A percentile compares a stretch with the other conserved stretches of the same genome.
phyloP scores from a whole-genome alignment of 176 grass and related monocot species.

The Ananas comosus region DNA sequence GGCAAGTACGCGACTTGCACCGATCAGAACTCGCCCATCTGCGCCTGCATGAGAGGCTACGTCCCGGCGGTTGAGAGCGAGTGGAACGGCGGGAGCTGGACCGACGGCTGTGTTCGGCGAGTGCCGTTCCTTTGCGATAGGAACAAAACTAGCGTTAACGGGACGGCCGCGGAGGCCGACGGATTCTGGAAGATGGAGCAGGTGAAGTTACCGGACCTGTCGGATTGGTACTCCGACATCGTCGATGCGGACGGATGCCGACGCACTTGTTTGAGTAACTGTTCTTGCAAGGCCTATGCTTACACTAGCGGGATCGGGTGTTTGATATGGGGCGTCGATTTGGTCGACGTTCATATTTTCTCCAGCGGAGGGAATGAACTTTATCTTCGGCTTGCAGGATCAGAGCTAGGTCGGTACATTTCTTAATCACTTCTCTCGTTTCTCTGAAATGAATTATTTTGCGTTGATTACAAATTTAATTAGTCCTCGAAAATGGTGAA shows the following conservation, averaged over 20 bases:
- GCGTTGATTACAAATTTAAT: no score
- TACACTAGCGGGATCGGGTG: conserved; percentile 36
- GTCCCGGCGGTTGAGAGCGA: conserved; percentile 27
- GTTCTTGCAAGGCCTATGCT: conserved; percentile 64
- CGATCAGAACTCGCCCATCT: conserved; percentile 13
- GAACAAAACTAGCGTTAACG: conserved; percentile 4
- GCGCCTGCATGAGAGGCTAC: conserved; percentile 44
- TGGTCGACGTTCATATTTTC: conserved; percentile 71
- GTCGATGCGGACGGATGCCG: conserved; percentile 28
- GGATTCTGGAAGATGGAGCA: conserved; percentile 34
- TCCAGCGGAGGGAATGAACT: conserved; percentile 36
- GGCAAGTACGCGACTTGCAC: conserved; percentile 47
- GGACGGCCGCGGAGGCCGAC: conserved; percentile 7
- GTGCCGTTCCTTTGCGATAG: conserved; percentile 21
- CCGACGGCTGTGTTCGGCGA: conserved; percentile 50
- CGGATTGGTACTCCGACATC: conserved; percentile 27
- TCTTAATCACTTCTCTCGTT: not conserved
- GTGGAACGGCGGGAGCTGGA: conserved; percentile 34
- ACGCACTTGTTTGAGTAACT: conserved; percentile 41
- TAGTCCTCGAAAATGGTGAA: no score
- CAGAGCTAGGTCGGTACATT: conserved; percentile 28
- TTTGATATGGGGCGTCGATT: conserved; percentile 52
- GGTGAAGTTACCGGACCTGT: conserved; percentile 71
- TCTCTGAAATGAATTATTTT: not conserved
- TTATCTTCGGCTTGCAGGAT: conserved; percentile 44